phyloP scores from a whole-genome alignment of 2,329 filamentous ascomycete genomes.

The Trichoderma cornu-damae region DNA sequence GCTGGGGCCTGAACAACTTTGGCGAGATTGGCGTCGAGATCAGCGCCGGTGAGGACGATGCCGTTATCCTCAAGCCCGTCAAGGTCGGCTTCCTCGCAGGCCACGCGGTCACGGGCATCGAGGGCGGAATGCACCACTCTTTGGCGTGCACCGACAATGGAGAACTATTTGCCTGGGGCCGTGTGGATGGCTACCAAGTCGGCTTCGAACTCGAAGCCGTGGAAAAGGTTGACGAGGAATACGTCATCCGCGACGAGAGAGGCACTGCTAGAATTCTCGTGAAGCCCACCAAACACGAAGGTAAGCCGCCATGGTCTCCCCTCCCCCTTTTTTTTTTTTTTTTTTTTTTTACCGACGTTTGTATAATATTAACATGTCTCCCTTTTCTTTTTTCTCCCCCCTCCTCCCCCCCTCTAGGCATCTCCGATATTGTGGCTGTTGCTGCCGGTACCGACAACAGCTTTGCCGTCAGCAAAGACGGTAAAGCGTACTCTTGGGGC shows the following conservation, averaged over 20 bases:
- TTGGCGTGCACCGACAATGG: constrained; percentile 55
- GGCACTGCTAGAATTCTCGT: constrained; percentile 60
- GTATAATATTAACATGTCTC: neutral
- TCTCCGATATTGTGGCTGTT: constrained; percentile 51
- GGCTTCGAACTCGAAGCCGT: constrained; percentile 53
- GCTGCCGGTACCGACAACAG: constrained; percentile 68
- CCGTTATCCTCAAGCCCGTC: constrained; percentile 67
- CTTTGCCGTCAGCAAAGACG: constrained; percentile 64
- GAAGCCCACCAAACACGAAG: constrained; percentile 37
- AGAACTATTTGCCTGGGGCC: constrained; percentile 56
- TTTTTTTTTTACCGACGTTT: neutral
- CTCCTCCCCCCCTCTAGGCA: too few relatives aligned
- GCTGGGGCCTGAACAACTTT: constrained; percentile 85
- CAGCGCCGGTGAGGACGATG: constrained; percentile 49
- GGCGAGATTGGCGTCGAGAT: constrained; percentile 66
- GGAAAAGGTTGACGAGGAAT: constrained; percentile 40
- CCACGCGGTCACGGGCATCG: constrained; percentile 61
- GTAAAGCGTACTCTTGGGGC: constrained; percentile 73
- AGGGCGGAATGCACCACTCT: constrained; percentile 71
- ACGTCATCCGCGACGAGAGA: constrained; percentile 58
- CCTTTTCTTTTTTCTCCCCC: too few relatives aligned
- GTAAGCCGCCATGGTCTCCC: constrained; percentile 36
- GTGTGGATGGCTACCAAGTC: constrained; percentile 47
- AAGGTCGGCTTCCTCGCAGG: constrained; percentile 60
- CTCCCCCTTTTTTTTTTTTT: too few relatives aligned